phyloP scores from a whole-genome alignment of 495 filamentous ascomycete genomes.

The Podospora anserina region DNA sequence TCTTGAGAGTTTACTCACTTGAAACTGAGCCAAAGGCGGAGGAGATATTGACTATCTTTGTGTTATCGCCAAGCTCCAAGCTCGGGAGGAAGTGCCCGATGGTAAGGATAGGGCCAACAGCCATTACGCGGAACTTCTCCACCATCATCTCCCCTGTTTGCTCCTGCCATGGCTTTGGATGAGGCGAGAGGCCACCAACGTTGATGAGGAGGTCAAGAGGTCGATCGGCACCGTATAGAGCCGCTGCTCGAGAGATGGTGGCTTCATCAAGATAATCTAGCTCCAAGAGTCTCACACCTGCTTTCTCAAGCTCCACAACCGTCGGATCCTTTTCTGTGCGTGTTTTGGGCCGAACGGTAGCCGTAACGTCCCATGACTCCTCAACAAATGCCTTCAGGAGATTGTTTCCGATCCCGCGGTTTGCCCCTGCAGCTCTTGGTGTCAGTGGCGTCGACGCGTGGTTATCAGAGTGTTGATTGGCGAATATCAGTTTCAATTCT shows the following conservation, averaged over 20 bases:
- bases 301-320: background rate
- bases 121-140: slow-evolving; percentile 1
- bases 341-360: background rate
- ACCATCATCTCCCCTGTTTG: background rate
- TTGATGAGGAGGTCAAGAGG: slow-evolving; percentile 6
- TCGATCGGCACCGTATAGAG: background rate
- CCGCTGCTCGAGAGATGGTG: background rate
- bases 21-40: slow-evolving; percentile 2
- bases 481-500: no score
- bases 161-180: background rate
- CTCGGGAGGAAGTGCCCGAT: background rate
- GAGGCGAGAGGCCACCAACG: background rate
- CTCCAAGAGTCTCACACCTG: background rate
- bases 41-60: background rate
- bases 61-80: background rate
- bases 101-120: background rate
- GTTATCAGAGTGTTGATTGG: no score
- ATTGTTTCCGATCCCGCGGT: background rate
- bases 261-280: background rate
- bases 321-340: background rate
- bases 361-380: background rate
- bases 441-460: no score
- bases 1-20: background rate
- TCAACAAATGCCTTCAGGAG: background rate
- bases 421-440: background rate